Evolutionary conservation across 306 rosid genomes (phyloP).

Genomic region (Amphicarpaea edgeworthii): DNA sequence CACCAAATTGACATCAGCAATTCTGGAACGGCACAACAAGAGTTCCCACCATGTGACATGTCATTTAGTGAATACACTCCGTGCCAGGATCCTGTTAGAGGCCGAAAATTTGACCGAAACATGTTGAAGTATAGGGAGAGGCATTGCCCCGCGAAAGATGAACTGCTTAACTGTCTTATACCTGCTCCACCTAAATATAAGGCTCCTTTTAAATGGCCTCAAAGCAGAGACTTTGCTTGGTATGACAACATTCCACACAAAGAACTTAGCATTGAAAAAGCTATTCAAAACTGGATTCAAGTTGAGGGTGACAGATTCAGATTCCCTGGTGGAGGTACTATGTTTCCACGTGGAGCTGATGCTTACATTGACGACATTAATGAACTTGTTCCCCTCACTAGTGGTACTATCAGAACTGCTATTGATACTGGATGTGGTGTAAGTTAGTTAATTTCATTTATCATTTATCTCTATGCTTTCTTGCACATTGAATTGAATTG

Average conservation of each 20-base stretch:
- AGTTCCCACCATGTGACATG: conserved; percentile 72
- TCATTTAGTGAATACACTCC: conserved; percentile 84
- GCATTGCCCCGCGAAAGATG: conserved; percentile 88
- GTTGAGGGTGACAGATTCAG: conserved; percentile 87
- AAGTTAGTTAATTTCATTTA: conserved; percentile 49
- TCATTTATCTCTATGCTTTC: background rate
- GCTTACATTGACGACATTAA: conserved; percentile 88
- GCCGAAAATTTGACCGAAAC: conserved; percentile 69
- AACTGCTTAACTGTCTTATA: conserved; percentile 68
- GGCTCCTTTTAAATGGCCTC: conserved; percentile 96
- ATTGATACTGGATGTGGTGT: conserved; percentile 99
- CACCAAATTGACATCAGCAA: conserved; percentile 63
- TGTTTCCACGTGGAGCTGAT: conserved; percentile 97
- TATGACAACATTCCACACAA: conserved; percentile 92
- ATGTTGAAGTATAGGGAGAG: conserved; percentile 95
- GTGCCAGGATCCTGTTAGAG: conserved; percentile 78
- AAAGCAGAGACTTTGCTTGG: conserved; percentile 93
- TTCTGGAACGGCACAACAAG: conserved; percentile 51
- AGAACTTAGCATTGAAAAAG: conserved; percentile 95
- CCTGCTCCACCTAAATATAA: conserved; percentile 96
- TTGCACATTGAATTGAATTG: conserved; percentile 34
- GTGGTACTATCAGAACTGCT: conserved; percentile 83
- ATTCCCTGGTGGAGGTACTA: conserved; percentile 98
- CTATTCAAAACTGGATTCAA: conserved; percentile 95
- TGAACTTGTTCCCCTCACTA: conserved; percentile 79